Conservation (phyloP, 140 eudicot species). For the Stevia rebaudiana region DNA sequence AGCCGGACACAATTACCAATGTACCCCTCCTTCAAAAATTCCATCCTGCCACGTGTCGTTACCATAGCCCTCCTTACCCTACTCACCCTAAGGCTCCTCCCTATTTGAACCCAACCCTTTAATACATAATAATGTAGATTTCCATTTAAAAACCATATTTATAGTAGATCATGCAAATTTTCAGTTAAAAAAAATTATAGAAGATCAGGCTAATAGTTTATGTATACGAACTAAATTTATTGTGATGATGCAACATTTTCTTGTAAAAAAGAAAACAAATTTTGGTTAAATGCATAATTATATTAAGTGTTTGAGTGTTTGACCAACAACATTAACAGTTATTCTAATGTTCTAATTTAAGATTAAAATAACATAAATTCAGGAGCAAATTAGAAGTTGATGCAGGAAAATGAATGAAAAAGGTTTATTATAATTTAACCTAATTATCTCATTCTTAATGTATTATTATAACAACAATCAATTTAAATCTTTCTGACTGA, state of each 20-base stretch:
- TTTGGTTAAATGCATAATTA: no score
- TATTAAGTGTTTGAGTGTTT: no score
- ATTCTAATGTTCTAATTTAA: background rate
- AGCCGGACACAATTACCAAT: no score
- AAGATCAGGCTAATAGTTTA: background rate
- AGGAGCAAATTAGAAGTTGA: background rate
- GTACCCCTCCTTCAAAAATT: no score
- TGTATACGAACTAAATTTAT: background rate
- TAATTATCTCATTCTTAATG: no score
- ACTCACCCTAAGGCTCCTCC: no score
- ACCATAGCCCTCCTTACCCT: no score
- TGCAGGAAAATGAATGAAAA: background rate
- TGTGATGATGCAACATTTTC: background rate
- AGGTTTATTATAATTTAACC: background rate
- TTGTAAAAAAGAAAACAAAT: background rate
- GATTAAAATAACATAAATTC: background rate
- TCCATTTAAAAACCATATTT: background rate
- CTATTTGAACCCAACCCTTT: no score
- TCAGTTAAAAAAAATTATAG: background rate
- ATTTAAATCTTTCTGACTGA: background rate
- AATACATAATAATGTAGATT: no score
- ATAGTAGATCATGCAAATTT: no score
- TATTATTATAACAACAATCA: no score
- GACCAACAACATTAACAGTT: background rate
- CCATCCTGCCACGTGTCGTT: no score